These are phyloP conservation scores for Entomortierella parvispora DNA, from an alignment of 192 early-diverging fungal genomes.

Conservation along the genomic window DNA sequence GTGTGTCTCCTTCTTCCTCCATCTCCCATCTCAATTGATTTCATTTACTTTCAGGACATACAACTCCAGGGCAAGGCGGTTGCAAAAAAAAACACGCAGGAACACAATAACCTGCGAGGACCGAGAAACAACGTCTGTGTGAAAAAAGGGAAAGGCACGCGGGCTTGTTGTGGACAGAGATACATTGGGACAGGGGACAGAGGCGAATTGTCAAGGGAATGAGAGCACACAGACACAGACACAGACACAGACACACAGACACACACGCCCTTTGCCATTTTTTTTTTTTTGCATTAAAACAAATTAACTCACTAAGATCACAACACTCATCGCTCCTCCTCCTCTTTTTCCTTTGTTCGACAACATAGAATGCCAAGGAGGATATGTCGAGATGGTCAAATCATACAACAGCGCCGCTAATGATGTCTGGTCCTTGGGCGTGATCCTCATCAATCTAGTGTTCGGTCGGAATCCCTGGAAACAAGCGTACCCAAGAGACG, in stretches of 20 bases:
- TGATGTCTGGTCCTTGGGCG: constrained; percentile 95
- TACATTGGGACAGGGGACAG: not conserved
- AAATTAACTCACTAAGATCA: not conserved
- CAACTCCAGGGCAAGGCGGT: not conserved
- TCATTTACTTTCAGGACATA: no score
- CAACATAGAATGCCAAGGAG: constrained; percentile 68
- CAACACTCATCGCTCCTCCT: not conserved
- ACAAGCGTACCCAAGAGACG: constrained; percentile 72
- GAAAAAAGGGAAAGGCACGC: not conserved
- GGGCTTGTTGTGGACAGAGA: not conserved
- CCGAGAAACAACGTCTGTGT: not conserved
- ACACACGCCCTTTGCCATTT: no score
- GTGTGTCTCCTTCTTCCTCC: constrained; percentile 41
- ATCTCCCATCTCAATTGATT: not conserved
- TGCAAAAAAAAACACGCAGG: not conserved
- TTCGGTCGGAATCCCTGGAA: constrained; percentile 85
- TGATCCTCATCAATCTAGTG: constrained; percentile 88
- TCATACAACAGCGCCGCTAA: constrained; percentile 67
- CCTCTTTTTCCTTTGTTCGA: not conserved
- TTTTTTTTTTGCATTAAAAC: no score
- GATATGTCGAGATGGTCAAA: constrained; percentile 67
- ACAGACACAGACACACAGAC: no score
- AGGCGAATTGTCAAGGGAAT: no score
- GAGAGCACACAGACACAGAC: no score
- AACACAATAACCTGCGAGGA: not conserved